Percentiles rank a stretch among this genome's conserved stretches.
These are phyloP conservation scores for Gaultheria prostrata DNA, from an alignment of 148 eudicot species.

Conservation along the genomic window DNA sequence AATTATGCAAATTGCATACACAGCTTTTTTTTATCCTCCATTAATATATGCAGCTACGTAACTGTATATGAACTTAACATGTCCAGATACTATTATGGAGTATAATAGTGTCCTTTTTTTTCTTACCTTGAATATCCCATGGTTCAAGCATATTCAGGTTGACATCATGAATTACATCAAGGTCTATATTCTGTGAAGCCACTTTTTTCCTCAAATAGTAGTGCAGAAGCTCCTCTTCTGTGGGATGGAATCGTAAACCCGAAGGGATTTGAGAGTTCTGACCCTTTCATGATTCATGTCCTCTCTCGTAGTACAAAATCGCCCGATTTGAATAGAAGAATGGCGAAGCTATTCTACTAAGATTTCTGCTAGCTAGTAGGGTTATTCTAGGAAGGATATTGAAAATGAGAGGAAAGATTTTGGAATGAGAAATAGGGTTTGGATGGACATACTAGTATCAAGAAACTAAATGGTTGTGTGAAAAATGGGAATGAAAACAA, in stretches of 20 bases:
- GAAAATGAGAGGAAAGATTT: not conserved
- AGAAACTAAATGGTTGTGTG: not conserved
- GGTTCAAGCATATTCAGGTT: slow-evolving; percentile 76
- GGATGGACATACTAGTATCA: not conserved
- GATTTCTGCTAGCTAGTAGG: no score
- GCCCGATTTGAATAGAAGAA: not conserved
- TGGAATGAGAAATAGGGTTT: not conserved
- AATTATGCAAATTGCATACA: not conserved
- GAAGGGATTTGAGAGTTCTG: slow-evolving; percentile 50
- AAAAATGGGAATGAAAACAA: not conserved
- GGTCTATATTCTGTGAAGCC: slow-evolving; percentile 45
- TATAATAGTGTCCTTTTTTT: not conserved
- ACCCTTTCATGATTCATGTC: slow-evolving; percentile 47
- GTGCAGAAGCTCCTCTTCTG: slow-evolving; percentile 60
- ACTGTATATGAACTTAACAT: not conserved
- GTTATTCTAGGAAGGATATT: no score
- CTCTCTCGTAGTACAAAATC: not conserved
- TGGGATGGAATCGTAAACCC: slow-evolving; percentile 64
- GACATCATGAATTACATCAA: slow-evolving; percentile 54
- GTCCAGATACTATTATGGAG: not conserved
- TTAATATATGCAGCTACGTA: not conserved
- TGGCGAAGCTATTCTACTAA: not conserved
- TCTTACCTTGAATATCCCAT: slow-evolving; percentile 67
- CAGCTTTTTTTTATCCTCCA: not conserved
- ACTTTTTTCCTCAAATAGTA: slow-evolving; percentile 61